These are phyloP conservation scores for Chrysochromulina parva DNA, from an alignment of 78 protist genomes.

Conservation along the genomic window DNA sequence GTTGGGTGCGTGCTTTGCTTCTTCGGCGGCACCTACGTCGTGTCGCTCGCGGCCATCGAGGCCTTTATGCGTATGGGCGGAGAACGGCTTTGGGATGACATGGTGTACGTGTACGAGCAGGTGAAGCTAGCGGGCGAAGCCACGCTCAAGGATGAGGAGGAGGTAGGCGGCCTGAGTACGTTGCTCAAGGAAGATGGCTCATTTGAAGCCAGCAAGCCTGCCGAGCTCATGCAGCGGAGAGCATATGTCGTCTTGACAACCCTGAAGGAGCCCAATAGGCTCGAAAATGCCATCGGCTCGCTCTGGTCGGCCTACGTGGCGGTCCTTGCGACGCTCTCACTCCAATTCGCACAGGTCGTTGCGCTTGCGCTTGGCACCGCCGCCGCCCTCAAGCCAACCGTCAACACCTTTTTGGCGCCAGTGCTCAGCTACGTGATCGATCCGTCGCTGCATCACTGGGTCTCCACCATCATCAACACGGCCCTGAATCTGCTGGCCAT, in stretches of 20 bases:
- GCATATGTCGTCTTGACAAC: not conserved
- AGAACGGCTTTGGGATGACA: too few species aligned
- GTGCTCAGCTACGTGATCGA: not conserved
- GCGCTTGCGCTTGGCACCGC: not conserved
- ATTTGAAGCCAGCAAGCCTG: not conserved
- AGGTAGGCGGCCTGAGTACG: not conserved
- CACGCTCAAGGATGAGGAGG: not conserved
- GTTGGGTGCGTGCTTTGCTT: not conserved
- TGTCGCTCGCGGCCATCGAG: not conserved
- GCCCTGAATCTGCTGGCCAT: not conserved
- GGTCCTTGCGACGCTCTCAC: not conserved
- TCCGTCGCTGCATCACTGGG: not conserved
- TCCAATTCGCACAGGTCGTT: not conserved
- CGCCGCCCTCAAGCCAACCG: not conserved
- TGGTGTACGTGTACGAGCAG: not conserved
- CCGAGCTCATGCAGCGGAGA: not conserved
- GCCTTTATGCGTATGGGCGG: not conserved
- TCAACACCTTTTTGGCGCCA: not conserved
- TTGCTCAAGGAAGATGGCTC: not conserved
- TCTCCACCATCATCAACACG: not conserved
- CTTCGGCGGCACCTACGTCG: not conserved
- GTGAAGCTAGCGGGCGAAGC: not conserved
- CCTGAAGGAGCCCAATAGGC: not conserved
- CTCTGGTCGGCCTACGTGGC: not conserved
- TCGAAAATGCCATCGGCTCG: not conserved